Evolutionary conservation across 2,329 filamentous ascomycete genomes (phyloP).

Genomic region (Dichotomopilus funicola): DNA sequence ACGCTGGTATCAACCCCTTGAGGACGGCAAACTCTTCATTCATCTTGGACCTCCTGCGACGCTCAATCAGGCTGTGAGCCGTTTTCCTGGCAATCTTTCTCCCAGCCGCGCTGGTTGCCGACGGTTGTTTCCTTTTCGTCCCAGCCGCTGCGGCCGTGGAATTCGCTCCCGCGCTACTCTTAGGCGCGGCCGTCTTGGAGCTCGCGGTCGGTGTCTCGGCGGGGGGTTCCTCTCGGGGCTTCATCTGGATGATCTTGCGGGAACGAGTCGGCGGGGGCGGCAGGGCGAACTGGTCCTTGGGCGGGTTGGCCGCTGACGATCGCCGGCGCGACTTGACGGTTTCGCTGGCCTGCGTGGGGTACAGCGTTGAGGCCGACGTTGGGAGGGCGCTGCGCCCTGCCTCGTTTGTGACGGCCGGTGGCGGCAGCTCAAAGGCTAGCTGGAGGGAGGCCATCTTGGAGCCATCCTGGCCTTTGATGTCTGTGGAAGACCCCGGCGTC

Average conservation of each 20-base stretch:
- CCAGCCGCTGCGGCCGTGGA: constrained; percentile 26
- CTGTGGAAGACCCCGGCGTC: constrained; percentile 73
- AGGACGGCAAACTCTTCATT: constrained; percentile 94
- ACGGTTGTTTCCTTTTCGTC: constrained; percentile 70
- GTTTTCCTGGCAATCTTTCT: constrained; percentile 94
- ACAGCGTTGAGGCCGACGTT: constrained; percentile 12
- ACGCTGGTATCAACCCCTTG: constrained; percentile 93
- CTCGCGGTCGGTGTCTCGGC: constrained; percentile 18
- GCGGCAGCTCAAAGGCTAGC: constrained; percentile 67
- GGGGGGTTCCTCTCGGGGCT: constrained; percentile 51
- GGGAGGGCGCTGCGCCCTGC: constrained; percentile 29
- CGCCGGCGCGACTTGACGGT: constrained; percentile 49
- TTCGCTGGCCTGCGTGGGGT: constrained; percentile 33
- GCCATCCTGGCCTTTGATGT: constrained; percentile 68
- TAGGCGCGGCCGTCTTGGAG: constrained; percentile 16
- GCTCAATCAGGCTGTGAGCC: constrained; percentile 90
- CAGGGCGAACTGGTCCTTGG: constrained; percentile 65
- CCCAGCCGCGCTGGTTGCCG: constrained; percentile 74
- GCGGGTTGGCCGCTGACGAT: constrained; percentile 40
- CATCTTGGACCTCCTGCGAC: constrained; percentile 89
- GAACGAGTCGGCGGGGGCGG: constrained; percentile 88
- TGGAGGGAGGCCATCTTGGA: constrained; percentile 56
- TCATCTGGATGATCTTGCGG: constrained; percentile 98
- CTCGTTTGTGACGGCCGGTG: constrained; percentile 57
- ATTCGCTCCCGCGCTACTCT: constrained; percentile 9